Evolutionary conservation across 768 basidiomycete genomes (phyloP).

Genomic region (Lentinula sp.): DNA sequence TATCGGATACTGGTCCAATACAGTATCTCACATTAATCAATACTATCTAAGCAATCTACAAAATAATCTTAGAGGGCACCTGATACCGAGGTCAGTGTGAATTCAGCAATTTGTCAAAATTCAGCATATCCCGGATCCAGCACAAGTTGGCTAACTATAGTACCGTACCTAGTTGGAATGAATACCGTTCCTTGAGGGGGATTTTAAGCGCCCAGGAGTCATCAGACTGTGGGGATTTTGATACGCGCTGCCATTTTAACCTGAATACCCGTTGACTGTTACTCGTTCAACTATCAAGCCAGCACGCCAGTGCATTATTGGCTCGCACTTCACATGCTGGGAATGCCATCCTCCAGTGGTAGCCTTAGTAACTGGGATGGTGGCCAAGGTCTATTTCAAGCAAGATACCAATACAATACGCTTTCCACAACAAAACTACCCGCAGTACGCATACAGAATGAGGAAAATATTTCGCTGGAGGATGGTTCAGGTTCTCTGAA

Average conservation of each 20-base stretch:
- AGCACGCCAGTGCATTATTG: neutral
- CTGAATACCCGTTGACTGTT: neutral
- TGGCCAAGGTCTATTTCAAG: neutral
- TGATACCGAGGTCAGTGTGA: no score
- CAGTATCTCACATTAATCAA: no score
- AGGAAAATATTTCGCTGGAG: neutral
- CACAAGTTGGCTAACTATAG: no score
- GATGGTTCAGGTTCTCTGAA: neutral
- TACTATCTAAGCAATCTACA: no score
- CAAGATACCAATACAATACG: neutral
- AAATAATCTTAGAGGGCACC: no score
- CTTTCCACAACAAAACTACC: neutral
- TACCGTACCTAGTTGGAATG: no score
- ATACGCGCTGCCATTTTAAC: neutral
- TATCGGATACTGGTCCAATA: no score
- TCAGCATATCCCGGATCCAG: no score
- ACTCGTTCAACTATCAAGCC: neutral
- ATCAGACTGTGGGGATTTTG: neutral
- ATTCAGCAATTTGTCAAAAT: no score
- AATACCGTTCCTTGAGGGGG: neutral
- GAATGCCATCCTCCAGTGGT: neutral
- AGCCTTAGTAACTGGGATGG: neutral
- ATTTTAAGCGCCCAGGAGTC: neutral
- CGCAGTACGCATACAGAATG: neutral
- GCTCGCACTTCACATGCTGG: neutral